Evolutionary conservation across 2,329 filamentous ascomycete genomes (phyloP), one percentile per base, ranked within the genome.

Genomic region (Cladosporium cucumerinum): DNA sequence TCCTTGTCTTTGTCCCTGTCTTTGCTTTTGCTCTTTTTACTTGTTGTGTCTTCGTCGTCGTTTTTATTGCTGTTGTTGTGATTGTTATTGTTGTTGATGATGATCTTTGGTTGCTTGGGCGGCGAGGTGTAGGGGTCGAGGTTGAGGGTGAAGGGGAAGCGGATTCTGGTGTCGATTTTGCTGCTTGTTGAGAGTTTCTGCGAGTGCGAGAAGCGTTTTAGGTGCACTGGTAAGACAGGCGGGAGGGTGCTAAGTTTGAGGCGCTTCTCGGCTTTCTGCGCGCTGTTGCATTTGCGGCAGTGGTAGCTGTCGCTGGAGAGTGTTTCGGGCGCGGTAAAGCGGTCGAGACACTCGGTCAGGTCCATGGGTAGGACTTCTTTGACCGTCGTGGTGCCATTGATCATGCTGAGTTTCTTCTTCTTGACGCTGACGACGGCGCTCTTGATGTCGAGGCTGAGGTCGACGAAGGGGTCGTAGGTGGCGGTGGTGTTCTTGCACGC

Each of bases 361-460:
- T 81, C 77, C 65, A 83, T 72, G 7, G 73, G 73, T 10, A 71
- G 64, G 28, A 67, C 58, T 59, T 75, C 72, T 48, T 74, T 74
- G 26, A 74, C 70, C 5, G 71, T 73, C 21, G 72, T 78, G 70
- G 48, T 73, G 36, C 71, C 73, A 76, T 77, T 80, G 67, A 74
- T 79, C 79, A 82, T 87, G 70, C 80, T 82, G 78, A 73, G 67
- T 63, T 78, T 78, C 66, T 77, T 76, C 68, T 89, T 91, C 72
- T 93, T 92, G 14, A 87, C 83, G 66, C 89, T 78, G 14, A 73
- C 68, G 3, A 68, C 66, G 3, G 73, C 61, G 65, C 84, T 88
- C 66, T 95, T 90, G n/a, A 98, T 83, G 58, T 95, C 93, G 7
- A 98, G 82, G 73, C 90, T 95, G 12, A 98, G 85, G 75, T 97